A percentile compares a stretch with the other conserved stretches of the same genome.
These are phyloP conservation scores for Ogataea wickerhamii DNA, from an alignment of 805 yeast species.

Conservation along the genomic window DNA sequence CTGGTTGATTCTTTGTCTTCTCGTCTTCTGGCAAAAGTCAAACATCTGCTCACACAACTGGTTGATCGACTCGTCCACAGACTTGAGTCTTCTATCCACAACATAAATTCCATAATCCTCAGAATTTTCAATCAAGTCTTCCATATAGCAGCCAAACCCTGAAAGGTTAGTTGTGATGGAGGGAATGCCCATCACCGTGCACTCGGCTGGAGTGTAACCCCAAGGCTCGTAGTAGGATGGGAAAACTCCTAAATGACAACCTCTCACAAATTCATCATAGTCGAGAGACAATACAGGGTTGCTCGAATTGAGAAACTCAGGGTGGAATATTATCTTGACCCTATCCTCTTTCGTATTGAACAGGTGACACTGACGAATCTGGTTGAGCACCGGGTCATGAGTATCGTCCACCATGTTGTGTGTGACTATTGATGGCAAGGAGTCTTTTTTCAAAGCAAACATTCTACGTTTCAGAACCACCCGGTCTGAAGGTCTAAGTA, in stretches of 20 bases:
- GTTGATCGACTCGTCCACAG: slow-evolving; percentile 88
- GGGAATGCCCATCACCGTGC: slow-evolving; percentile 99
- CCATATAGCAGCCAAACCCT: slow-evolving; percentile 99
- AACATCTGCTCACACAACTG: slow-evolving; percentile 88
- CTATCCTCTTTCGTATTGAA: slow-evolving; percentile 88
- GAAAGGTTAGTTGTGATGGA: slow-evolving; percentile 93
- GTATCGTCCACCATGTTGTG: slow-evolving; percentile 95
- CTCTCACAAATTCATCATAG: slow-evolving; percentile 96
- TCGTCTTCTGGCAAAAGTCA: slow-evolving; percentile 80
- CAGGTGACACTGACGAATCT: slow-evolving; percentile 84
- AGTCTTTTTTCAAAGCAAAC: slow-evolving; percentile 83
- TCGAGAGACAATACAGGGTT: slow-evolving; percentile 92
- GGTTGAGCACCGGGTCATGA: slow-evolving; percentile 85
- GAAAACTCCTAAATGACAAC: slow-evolving; percentile 97
- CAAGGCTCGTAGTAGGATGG: slow-evolving; percentile 99
- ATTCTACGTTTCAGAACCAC: slow-evolving; percentile 89
- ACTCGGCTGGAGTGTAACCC: slow-evolving; percentile 99
- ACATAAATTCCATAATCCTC: slow-evolving; percentile 95
- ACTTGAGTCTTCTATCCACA: slow-evolving; percentile 89
- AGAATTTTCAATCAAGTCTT: slow-evolving; percentile 90
- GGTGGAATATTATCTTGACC: slow-evolving; percentile 95
- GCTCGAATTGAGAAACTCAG: slow-evolving; percentile 91
- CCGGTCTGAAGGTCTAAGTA: slow-evolving; percentile 81
- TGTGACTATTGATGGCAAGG: slow-evolving; percentile 92
- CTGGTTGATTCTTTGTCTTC: slow-evolving; percentile 97